phyloP scores from a whole-genome alignment of 2,329 filamentous ascomycete species.

The Colletotrichum sp. region DNA sequence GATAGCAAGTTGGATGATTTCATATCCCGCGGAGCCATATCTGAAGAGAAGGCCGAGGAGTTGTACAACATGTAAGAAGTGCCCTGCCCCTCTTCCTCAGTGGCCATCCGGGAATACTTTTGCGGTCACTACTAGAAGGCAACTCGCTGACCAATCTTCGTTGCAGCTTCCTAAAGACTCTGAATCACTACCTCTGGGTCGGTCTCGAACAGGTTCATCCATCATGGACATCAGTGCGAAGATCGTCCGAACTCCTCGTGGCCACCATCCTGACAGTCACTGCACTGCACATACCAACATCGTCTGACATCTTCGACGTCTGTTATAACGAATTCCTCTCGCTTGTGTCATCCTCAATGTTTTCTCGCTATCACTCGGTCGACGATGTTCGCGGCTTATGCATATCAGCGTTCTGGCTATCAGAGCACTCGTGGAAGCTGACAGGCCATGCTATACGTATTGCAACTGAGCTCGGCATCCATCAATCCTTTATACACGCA shows the following conservation, averaged over 20 bases:
- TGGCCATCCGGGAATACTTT: too few species aligned
- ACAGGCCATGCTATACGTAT: conserved; percentile 63
- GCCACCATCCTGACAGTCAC: conserved; percentile 64
- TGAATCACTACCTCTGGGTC: conserved; percentile 58
- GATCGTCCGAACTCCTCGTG: conserved; percentile 60
- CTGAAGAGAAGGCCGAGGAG: conserved; percentile 50
- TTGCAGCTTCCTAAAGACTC: conserved; percentile 45
- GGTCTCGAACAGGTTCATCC: conserved; percentile 55
- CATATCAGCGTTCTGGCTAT: conserved; percentile 68
- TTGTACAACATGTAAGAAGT: conserved; percentile 42
- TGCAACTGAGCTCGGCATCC: conserved; percentile 60
- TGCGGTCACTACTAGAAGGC: accelerated
- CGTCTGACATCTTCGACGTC: conserved; percentile 53
- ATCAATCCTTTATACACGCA: conserved; percentile 56
- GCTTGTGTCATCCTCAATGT: conserved; percentile 61
- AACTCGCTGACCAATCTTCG: not conserved
- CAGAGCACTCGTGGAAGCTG: conserved; percentile 66
- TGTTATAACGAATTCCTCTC: conserved; percentile 64
- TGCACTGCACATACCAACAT: conserved; percentile 62
- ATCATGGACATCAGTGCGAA: conserved; percentile 54
- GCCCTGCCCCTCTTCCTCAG: accelerated
- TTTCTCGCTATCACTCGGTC: conserved; percentile 63
- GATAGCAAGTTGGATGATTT: conserved; percentile 39
- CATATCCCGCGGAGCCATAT: conserved; percentile 51
- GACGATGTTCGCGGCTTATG: conserved; percentile 66